Base-by-base conservation (phyloP, 495 filamentous ascomycete species). In the Viridothelium virens region DNA sequence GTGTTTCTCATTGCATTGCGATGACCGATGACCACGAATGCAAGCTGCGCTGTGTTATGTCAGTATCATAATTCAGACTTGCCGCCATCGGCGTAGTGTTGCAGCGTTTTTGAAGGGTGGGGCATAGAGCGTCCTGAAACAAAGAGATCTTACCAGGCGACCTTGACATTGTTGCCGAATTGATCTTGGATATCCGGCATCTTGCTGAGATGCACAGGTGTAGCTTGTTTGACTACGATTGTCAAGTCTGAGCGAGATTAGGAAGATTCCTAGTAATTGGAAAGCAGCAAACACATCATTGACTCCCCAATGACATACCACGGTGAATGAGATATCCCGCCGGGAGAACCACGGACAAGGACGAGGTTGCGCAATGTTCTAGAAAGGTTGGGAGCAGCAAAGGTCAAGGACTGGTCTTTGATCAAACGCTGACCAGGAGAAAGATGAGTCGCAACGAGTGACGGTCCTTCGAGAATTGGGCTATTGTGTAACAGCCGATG, bases 1-100 rank as follows among this genome's bases (percentile, higher is more conserved):
- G 33, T 65, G 63, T 18, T 59, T 59, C 53, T 59, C 53, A 53
- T 48, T 53, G 36, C 63, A 65, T 18, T 65, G 39, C 33, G 63
- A 47, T 65, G 63, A 65, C 47, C 63, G 39, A 38, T 65, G 63
- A 33, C 63, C 63, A 18, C 47, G 63, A 9, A 65, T 65, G 63
- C 63, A 65, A n/a, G 41, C 38, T 11, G 39, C 41, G 56, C 63
- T 65, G 33, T 14, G 31, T 36, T 9, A 36, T 31, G 31, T 59
- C 14, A 59, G n/a, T 36, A 36, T 3, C 33, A 36, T 34, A 14
- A 34, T 59, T 59, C 7, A 36, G 5, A 18, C n/a, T 5, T 5
- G n/a, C n/a, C 18, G 11, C n/a, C 18, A 46, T 59, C 18, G 5
- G n/a, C 14, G 3, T 36, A 7, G 7, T 59, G 53, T 14, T 7